phyloP scores from a whole-genome alignment of 2,329 filamentous ascomycete species.

The Botrytis galanthina region DNA sequence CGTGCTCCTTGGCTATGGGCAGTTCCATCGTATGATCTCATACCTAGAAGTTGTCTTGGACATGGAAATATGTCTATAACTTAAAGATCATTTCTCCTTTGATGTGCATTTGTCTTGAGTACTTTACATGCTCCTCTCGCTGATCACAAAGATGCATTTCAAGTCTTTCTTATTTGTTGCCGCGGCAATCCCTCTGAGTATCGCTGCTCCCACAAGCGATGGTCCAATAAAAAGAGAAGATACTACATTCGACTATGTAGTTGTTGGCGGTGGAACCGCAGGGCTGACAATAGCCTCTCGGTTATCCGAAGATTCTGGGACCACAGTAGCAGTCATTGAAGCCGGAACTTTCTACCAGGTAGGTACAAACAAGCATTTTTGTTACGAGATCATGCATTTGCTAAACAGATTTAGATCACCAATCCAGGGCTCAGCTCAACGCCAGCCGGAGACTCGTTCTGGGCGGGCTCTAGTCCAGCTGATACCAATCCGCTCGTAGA shows the following conservation, averaged over 20 bases:
- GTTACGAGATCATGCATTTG: neutral
- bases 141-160: neutral
- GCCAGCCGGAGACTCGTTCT: slow-evolving; percentile 10
- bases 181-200: neutral
- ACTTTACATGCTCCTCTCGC: neutral
- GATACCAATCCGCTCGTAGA: slow-evolving; percentile 7
- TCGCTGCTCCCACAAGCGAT: neutral
- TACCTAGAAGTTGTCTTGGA: neutral
- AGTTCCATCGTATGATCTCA: neutral
- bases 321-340: slow-evolving; percentile 27
- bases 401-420: neutral
- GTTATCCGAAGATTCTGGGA: slow-evolving; percentile 58
- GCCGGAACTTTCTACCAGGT: slow-evolving; percentile 19
- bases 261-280: slow-evolving; percentile 48
- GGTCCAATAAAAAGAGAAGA: neutral
- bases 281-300: slow-evolving; percentile 45
- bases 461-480: neutral
- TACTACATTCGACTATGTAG: slow-evolving; percentile 42
- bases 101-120: neutral
- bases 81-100: neutral
- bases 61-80: neutral
- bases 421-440: neutral
- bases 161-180: neutral
- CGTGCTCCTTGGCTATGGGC: neutral
- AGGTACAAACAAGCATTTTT: neutral